These are phyloP conservation scores for Phytophthora melonis DNA, from an alignment of 352 stramenopile genomes.

Conservation along the genomic window DNA sequence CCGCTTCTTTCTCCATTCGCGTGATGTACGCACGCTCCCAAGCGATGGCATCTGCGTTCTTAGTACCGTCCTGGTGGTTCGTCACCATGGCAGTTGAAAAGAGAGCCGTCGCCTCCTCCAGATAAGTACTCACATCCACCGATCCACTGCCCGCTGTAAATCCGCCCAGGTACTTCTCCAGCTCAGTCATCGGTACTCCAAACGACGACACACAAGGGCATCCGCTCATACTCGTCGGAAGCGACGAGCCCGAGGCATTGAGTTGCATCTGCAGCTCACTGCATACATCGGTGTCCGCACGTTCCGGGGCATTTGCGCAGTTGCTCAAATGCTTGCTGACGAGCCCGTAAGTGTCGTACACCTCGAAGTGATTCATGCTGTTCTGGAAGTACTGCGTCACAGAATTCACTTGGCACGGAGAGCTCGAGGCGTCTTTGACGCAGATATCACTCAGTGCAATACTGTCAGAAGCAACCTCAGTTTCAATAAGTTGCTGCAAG, in stretches of 20 bases:
- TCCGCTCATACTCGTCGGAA: slow-evolving; percentile 67
- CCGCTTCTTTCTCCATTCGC: slow-evolving; percentile 61
- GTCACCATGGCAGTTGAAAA: slow-evolving; percentile 57
- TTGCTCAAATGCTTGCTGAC: slow-evolving; percentile 58
- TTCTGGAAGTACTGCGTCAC: slow-evolving; percentile 81
- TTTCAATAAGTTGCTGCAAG: slow-evolving; percentile 51
- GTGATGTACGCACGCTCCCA: slow-evolving; percentile 79
- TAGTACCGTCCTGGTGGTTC: slow-evolving; percentile 53
- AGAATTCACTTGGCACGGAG: slow-evolving; percentile 58
- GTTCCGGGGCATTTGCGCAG: slow-evolving; percentile 35
- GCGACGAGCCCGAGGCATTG: slow-evolving; percentile 33
- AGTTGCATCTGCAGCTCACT: slow-evolving; percentile 44
- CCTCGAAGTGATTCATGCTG: slow-evolving; percentile 55
- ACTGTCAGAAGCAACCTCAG: slow-evolving; percentile 25
- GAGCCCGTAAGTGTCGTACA: slow-evolving; percentile 59
- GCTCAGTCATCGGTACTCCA: slow-evolving; percentile 61
- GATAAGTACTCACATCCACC: slow-evolving; percentile 33
- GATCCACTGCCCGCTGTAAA: slow-evolving; percentile 36
- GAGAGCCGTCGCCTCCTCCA: slow-evolving; percentile 57
- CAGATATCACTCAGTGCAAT: slow-evolving; percentile 61
- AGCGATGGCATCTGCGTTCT: slow-evolving; percentile 56
- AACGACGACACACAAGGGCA: slow-evolving; percentile 75
- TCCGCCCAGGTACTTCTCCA: slow-evolving; percentile 66
- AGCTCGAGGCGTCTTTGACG: slow-evolving; percentile 58
- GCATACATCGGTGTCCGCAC: slow-evolving; percentile 45